Evolutionary conservation across 1,284 basidiomycete genomes (phyloP).

Genomic region (Heliocybe sulcata): DNA sequence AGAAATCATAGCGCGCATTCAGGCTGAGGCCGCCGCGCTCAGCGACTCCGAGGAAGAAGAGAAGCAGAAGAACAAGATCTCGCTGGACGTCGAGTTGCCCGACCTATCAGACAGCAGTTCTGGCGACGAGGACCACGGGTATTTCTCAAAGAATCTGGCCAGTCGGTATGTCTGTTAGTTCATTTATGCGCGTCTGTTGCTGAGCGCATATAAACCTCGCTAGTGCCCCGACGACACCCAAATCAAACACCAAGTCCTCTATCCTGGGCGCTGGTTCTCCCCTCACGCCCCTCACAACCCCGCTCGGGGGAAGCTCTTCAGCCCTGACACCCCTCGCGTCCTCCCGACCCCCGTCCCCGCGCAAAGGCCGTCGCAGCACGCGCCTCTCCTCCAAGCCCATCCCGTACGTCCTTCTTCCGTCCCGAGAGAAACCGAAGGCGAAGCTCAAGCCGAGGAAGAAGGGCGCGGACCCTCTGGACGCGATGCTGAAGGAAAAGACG

Average conservation of each 20-base stretch:
- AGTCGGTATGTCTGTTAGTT: background rate
- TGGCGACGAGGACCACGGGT: constrained; percentile 29
- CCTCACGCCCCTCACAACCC: background rate
- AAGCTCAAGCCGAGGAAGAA: constrained; percentile 19
- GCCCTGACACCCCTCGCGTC: background rate
- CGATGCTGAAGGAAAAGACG: constrained; percentile 23
- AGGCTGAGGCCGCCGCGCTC: constrained; percentile 39
- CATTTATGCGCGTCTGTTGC: too few relatives aligned
- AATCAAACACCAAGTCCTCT: background rate
- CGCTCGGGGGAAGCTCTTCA: background rate
- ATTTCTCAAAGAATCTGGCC: background rate
- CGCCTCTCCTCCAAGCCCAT: background rate
- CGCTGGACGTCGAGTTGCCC: constrained; percentile 23
- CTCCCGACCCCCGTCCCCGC: background rate
- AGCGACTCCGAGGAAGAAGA: background rate
- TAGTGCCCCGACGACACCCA: background rate
- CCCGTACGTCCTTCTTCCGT: background rate
- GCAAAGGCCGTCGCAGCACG: background rate
- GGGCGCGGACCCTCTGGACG: constrained; percentile 40
- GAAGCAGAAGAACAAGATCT: background rate
- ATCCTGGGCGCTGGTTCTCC: background rate
- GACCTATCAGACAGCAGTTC: constrained; percentile 41
- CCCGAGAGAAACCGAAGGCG: background rate
- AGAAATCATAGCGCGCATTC: constrained; percentile 55
- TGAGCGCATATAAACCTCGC: background rate